A percentile compares a stretch with the other conserved stretches of the same genome.
phyloP scores from a whole-genome alignment of 225 moss, liverwort and hornwort species.

The Asterella californica region DNA sequence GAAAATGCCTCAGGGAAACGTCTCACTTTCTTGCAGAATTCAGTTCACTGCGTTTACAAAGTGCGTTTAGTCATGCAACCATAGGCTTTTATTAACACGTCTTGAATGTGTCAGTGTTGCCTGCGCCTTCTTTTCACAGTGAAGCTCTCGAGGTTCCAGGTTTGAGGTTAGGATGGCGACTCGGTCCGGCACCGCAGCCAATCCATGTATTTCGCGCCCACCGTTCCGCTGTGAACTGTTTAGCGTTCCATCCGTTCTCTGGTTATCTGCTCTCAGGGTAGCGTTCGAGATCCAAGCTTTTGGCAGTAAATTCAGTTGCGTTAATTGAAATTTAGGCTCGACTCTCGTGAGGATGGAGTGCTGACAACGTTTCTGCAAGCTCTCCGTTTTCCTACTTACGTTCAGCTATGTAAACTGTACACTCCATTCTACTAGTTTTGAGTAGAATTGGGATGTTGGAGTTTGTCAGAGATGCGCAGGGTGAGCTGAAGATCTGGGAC shows the following conservation, averaged over 20 bases:
- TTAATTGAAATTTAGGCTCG: not conserved
- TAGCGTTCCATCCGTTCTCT: conserved; percentile 70
- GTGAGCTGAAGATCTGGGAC: conserved; percentile 93
- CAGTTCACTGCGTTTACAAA: not conserved
- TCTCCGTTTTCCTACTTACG: not conserved
- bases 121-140: too few relatives aligned
- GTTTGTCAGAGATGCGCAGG: conserved; percentile 78
- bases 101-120: too few relatives aligned
- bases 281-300: not conserved
- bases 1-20: too few relatives aligned
- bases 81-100: too few relatives aligned
- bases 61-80: not conserved
- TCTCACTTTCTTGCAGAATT: not conserved
- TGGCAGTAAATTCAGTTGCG: not conserved
- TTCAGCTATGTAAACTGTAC: not conserved
- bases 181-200: conserved; percentile 76
- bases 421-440: not conserved
- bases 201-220: conserved; percentile 85
- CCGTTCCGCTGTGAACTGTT: conserved; percentile 70
- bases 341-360: not conserved
- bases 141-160: not conserved
- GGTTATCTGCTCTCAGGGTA: conserved; percentile 85
- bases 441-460: not conserved
- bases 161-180: conserved; percentile 26
- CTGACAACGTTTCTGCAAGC: not conserved